Evolutionary conservation across 176 grass and related monocot genomes (phyloP).

Genomic region (Carex kokanica): DNA sequence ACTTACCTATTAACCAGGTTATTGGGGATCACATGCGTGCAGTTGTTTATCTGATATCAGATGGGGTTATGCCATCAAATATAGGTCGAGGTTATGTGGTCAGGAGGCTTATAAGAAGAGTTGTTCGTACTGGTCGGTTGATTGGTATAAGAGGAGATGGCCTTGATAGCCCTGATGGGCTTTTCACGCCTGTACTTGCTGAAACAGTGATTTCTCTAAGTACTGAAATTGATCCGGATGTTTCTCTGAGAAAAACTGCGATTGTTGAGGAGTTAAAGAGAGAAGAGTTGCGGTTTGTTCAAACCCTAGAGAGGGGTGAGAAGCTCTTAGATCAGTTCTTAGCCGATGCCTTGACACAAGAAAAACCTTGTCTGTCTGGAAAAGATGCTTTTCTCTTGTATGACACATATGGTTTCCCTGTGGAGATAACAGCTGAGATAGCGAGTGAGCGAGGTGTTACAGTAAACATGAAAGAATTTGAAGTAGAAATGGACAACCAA

Average conservation of each 20-base stretch:
- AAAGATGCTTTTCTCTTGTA: constrained; percentile 95
- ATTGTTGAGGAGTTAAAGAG: constrained; percentile 87
- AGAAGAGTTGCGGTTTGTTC: constrained; percentile 92
- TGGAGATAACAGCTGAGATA: constrained; percentile 96
- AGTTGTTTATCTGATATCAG: constrained; percentile 97
- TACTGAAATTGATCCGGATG: constrained; percentile 75
- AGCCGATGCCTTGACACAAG: constrained; percentile 58
- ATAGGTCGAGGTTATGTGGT: constrained; percentile 98
- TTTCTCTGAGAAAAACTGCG: constrained; percentile 44
- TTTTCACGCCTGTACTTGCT: constrained; percentile 64
- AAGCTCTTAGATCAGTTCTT: constrained; percentile 80
- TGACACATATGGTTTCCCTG: constrained; percentile 93
- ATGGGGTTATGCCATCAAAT: constrained; percentile 89
- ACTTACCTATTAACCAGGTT: constrained; percentile 42
- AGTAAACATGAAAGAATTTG: constrained; percentile 81
- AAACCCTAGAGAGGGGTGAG: constrained; percentile 90
- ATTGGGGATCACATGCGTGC: constrained; percentile 98
- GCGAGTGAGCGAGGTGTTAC: constrained; percentile 58
- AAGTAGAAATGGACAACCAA: constrained; percentile 94
- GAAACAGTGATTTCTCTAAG: constrained; percentile 72
- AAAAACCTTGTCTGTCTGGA: constrained; percentile 70
- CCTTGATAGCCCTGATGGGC: constrained; percentile 50
- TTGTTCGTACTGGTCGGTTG: constrained; percentile 77
- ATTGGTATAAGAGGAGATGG: constrained; percentile 79
- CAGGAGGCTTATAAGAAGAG: constrained; percentile 94